These are phyloP conservation scores for Nakaseomyces delphensis DNA, from an alignment of 1,139 yeast species.

Conservation along the genomic window DNA sequence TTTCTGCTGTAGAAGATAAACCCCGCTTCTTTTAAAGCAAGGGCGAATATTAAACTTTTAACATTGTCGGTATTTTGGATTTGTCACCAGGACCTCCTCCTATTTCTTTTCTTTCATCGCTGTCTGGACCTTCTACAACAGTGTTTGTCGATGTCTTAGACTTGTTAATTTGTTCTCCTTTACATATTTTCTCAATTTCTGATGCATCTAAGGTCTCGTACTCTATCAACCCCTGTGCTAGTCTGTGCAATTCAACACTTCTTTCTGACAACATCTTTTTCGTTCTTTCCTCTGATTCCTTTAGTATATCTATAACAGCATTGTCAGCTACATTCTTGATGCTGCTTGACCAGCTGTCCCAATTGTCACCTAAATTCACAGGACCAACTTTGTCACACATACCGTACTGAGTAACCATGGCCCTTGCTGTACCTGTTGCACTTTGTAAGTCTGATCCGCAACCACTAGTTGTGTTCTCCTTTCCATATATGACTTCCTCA, in stretches of 20 bases:
- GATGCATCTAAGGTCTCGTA: conserved; percentile 89
- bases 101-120: conserved; percentile 33
- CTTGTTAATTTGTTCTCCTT: conserved; percentile 65
- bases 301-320: conserved; percentile 70
- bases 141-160: conserved; percentile 65
- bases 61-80: conserved; percentile 28
- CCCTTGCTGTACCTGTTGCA: conserved; percentile 90
- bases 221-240: conserved; percentile 89
- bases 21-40: too few relatives aligned
- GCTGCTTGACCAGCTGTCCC: conserved; percentile 91
- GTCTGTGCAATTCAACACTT: conserved; percentile 65
- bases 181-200: conserved; percentile 79
- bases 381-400: conserved; percentile 96
- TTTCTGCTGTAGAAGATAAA: too few relatives aligned
- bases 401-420: conserved; percentile 95
- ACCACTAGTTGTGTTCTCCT: conserved; percentile 88
- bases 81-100: conserved; percentile 20
- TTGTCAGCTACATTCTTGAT: conserved; percentile 85
- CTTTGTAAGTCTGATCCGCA: conserved; percentile 84
- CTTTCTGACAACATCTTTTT: conserved; percentile 54
- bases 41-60: too few relatives aligned
- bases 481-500: conserved; percentile 85
- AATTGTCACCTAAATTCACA: conserved; percentile 72
- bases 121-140: conserved; percentile 52
- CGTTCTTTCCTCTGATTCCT: conserved; percentile 73